Base-by-base conservation (phyloP, 2,329 filamentous ascomycete genomes). In the Monilinia aucupariae region DNA sequence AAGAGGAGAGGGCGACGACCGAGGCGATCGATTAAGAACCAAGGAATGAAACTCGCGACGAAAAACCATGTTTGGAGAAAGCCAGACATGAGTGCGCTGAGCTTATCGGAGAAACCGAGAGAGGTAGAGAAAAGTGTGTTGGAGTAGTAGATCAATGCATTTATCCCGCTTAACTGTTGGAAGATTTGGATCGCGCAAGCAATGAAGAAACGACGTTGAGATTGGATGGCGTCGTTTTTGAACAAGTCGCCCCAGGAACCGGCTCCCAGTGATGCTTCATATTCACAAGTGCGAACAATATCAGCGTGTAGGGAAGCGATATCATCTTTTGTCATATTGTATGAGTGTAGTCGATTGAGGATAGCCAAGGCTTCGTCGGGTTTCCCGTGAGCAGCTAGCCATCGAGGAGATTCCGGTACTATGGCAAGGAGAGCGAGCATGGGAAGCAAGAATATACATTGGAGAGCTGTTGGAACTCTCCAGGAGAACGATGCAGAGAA, bases 1-100 rank as follows among this genome's bases (percentile, higher is more conserved):
- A 91, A 75, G 82, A 91, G 89, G 64, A 91, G 80, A 69, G 84
- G 83, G 17, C 88, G 81, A 32, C 88, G 84, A 8, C 86, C 87
- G 1, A 87, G 80, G 1, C 85, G 81, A 74, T 81, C 79, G 55
- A 81, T 79, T 1, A 76, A 66, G 7, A 76, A 70, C 43, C 76
- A 68, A 2, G 77, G 74, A 4, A 77, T 73, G n/a, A 75, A 74
- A 0, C 75, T 77, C 0, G 76, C 75, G 27, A 77, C 54, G 63
- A 77, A 76, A 65, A 77, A 78, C 75, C 75, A 79, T 0, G 80
- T 81, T 70, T 81, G 78, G 15, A 82, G 73, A 65, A 81, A 78
- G 41, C 81, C 80, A n/a, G 79, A 79, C 71, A 84, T 79, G 41
- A 83, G 73, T 4, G 79, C 73, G 4, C 81, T 78, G 69, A 81